phyloP scores from a whole-genome alignment of 1,284 basidiomycete genomes.

The Inonotus hispidus region DNA sequence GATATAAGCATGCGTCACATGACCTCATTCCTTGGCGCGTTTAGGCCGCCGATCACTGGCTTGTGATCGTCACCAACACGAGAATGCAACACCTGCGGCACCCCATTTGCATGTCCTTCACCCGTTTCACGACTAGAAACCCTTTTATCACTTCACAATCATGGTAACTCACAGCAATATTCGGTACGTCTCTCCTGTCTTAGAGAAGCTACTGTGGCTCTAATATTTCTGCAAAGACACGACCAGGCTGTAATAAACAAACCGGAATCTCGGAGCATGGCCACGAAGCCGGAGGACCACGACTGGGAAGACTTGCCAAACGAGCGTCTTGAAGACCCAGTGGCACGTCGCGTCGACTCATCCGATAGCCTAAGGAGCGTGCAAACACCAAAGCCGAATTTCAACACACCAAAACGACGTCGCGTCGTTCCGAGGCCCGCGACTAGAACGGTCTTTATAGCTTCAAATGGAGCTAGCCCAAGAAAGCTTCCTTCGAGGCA shows the following conservation, averaged over 20 bases:
- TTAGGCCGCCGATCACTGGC: background rate
- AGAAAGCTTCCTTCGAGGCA: background rate
- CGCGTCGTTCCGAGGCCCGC: background rate
- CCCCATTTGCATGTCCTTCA: background rate
- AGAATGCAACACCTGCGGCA: background rate
- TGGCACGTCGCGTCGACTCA: background rate
- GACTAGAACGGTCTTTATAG: slow-evolving; percentile 14
- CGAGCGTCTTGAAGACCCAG: background rate
- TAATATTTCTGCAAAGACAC: background rate
- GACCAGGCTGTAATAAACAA: background rate
- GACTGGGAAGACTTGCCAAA: slow-evolving; percentile 14
- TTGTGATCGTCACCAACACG: background rate
- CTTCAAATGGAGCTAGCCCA: background rate
- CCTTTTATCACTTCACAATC: too few species aligned
- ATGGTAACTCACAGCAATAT: too few species aligned
- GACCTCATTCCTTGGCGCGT: background rate
- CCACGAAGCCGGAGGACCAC: background rate
- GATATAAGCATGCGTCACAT: slow-evolving; percentile 2
- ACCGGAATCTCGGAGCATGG: background rate
- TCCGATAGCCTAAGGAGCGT: background rate
- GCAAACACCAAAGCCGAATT: background rate
- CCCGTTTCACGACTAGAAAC: background rate
- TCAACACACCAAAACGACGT: slow-evolving; percentile 1
- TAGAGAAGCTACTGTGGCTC: background rate
- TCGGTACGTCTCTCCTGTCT: too few species aligned